Evolutionary conservation across 1,139 yeast species (phyloP).

Genomic region (Nakaseomyces uthaithaninus): DNA sequence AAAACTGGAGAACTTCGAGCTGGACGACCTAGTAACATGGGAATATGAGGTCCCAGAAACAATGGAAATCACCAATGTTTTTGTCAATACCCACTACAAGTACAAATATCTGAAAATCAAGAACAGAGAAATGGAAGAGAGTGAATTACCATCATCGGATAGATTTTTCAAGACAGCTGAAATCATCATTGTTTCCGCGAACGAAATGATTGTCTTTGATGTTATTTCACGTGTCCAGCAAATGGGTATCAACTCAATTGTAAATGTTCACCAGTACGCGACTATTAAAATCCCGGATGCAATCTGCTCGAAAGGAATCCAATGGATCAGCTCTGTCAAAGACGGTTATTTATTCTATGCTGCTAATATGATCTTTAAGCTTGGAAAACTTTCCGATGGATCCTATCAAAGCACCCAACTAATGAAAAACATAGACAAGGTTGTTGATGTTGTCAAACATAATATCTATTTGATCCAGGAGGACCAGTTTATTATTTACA

Average conservation of each 20-base stretch:
- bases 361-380: constrained; percentile 18
- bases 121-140: constrained; percentile 13
- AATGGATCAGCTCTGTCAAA: constrained; percentile 23
- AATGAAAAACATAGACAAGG: constrained; percentile 23
- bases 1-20: constrained; percentile 15
- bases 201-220: constrained; percentile 20
- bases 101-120: constrained; percentile 23
- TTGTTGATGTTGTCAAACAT: constrained; percentile 23
- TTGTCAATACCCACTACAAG: constrained; percentile 23
- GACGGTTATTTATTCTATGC: constrained; percentile 24
- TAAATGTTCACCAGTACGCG: constrained; percentile 21
- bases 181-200: constrained; percentile 17
- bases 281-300: constrained; percentile 16
- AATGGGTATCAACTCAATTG: constrained; percentile 23
- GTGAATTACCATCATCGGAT: constrained; percentile 14
- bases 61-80: constrained; percentile 12
- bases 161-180: constrained; percentile 27
- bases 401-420: constrained; percentile 17
- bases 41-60: constrained; percentile 20
- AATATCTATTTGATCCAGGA: constrained; percentile 22
- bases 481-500: constrained; percentile 16
- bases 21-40: constrained; percentile 25
- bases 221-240: constrained; percentile 22
- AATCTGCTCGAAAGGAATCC: constrained; percentile 11
- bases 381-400: constrained; percentile 13